A percentile compares a stretch with the other conserved stretches of the same genome.
Conservation (phyloP, 208 protist species). For the Leishmania martiniquensis region DNA sequence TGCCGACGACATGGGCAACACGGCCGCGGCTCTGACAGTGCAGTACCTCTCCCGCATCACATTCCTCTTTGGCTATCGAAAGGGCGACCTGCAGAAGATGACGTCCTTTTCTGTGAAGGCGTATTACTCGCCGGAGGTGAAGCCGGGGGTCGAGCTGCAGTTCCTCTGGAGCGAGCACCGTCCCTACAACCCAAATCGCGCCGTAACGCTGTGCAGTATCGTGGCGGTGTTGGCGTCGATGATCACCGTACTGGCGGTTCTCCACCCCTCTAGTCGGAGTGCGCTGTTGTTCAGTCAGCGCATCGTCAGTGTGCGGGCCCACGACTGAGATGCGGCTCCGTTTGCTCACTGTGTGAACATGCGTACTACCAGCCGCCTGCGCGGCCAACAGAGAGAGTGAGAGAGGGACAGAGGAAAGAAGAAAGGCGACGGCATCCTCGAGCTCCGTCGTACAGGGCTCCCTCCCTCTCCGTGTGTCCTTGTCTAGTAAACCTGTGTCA, state of each 20-base stretch:
- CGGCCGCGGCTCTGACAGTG: slow-evolving; percentile 2
- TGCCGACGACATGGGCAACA: slow-evolving; percentile 2
- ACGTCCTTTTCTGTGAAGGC: slow-evolving; percentile 50
- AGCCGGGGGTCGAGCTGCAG: slow-evolving; percentile 37
- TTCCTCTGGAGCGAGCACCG: slow-evolving; percentile 72
- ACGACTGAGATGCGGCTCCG: slow-evolving; percentile 29
- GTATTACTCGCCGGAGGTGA: slow-evolving; percentile 36
- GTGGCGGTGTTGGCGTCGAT: slow-evolving; percentile 43
- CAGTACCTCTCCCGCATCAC: slow-evolving; percentile 44
- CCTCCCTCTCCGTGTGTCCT: not conserved
- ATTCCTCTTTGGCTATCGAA: slow-evolving; percentile 74
- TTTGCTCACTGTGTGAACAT: not conserved
- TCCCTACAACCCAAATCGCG: slow-evolving; percentile 62
- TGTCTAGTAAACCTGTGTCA: not conserved
- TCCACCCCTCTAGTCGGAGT: slow-evolving; percentile 35
- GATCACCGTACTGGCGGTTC: slow-evolving; percentile 38
- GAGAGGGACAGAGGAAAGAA: not conserved
- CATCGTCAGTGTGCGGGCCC: slow-evolving; percentile 40
- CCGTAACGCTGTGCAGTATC: slow-evolving; percentile 52
- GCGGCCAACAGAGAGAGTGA: not conserved
- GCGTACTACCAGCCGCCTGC: not conserved
- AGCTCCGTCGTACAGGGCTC: not conserved
- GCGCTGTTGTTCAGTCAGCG: slow-evolving; percentile 48
- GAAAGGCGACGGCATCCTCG: not conserved
- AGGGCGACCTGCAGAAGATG: slow-evolving; percentile 50